Percentiles rank a stretch among this genome's conserved stretches.
phyloP scores from a whole-genome alignment of 345 rosid species.

The Melastoma malabathricum region DNA sequence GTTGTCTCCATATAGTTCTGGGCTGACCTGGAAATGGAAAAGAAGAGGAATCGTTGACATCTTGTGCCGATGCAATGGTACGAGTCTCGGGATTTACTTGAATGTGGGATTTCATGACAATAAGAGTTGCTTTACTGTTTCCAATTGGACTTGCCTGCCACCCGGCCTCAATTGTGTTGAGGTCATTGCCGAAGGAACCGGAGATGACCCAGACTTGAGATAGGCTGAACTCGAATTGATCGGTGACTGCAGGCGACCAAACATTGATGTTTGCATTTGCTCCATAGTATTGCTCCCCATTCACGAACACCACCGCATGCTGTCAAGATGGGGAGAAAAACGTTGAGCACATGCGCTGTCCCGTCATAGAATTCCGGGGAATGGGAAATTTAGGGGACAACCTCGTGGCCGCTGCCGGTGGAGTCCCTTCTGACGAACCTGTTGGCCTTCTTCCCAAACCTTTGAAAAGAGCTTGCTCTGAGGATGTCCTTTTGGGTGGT shows the following conservation, averaged over 20 bases:
- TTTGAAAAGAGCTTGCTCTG: slow-evolving; percentile 50
- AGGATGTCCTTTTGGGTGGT: slow-evolving; percentile 57
- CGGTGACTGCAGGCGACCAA: slow-evolving; percentile 73
- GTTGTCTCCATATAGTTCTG: slow-evolving; percentile 82
- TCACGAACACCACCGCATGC: slow-evolving; percentile 95
- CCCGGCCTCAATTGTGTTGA: slow-evolving; percentile 97
- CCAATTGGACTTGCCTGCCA: slow-evolving; percentile 59
- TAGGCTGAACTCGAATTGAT: slow-evolving; percentile 74
- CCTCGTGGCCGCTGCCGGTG: slow-evolving; percentile 86
- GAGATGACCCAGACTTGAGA: slow-evolving; percentile 96
- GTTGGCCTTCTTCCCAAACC: slow-evolving; percentile 61
- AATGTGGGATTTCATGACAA: too few relatives aligned
- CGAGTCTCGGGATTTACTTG: not conserved
- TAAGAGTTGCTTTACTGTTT: too few relatives aligned
- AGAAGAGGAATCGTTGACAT: slow-evolving; percentile 3
- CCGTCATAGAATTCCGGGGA: not conserved
- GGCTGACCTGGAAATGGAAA: slow-evolving; percentile 64
- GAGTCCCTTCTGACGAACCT: slow-evolving; percentile 75
- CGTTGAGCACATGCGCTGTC: not conserved
- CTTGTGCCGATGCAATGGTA: not conserved
- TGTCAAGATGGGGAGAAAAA: slow-evolving; percentile 15
- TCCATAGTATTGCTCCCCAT: slow-evolving; percentile 84
- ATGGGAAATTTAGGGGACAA: slow-evolving; percentile 10
- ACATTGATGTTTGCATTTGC: slow-evolving; percentile 92
- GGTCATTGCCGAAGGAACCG: slow-evolving; percentile 86